Evolutionary conservation across 805 yeast genomes (phyloP).

Genomic region (Ogataea nakhonphanomensis): DNA sequence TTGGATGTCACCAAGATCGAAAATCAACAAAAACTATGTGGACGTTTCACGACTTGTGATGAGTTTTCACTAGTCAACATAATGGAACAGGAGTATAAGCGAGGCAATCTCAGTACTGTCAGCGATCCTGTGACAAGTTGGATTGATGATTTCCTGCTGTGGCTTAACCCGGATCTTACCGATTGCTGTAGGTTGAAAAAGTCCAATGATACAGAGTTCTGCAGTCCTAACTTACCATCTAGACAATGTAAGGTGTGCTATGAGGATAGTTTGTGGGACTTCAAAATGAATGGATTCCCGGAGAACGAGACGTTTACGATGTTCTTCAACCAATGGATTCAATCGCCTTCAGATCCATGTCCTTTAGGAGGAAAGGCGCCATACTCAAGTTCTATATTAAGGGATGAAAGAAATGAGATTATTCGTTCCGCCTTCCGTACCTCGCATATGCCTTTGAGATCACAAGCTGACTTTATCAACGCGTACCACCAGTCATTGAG

Average conservation of each 20-base stretch:
- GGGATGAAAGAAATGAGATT: slow-evolving; percentile 40
- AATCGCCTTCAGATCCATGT: slow-evolving; percentile 79
- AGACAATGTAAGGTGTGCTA: slow-evolving; percentile 75
- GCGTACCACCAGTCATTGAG: slow-evolving; percentile 74
- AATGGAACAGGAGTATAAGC: slow-evolving; percentile 76
- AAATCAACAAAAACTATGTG: slow-evolving; percentile 76
- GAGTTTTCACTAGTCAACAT: slow-evolving; percentile 75
- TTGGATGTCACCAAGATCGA: slow-evolving; percentile 57
- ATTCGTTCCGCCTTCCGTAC: slow-evolving; percentile 71
- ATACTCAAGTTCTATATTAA: slow-evolving; percentile 57
- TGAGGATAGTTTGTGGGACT: slow-evolving; percentile 59
- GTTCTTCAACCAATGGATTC: slow-evolving; percentile 78
- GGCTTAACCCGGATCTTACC: slow-evolving; percentile 82
- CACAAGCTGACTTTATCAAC: slow-evolving; percentile 78
- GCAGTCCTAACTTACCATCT: slow-evolving; percentile 63
- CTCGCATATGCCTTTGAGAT: slow-evolving; percentile 71
- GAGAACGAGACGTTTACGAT: slow-evolving; percentile 63
- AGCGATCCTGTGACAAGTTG: slow-evolving; percentile 85
- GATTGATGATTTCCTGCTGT: slow-evolving; percentile 86
- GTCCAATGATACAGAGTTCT: slow-evolving; percentile 49
- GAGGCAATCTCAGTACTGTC: slow-evolving; percentile 61
- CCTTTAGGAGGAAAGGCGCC: slow-evolving; percentile 97
- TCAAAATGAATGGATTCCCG: slow-evolving; percentile 82
- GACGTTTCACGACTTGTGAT: slow-evolving; percentile 81
- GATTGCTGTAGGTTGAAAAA: slow-evolving; percentile 79